Conservation (phyloP, 768 basidiomycete genomes). For the Cystobasidium tubakii region DNA sequence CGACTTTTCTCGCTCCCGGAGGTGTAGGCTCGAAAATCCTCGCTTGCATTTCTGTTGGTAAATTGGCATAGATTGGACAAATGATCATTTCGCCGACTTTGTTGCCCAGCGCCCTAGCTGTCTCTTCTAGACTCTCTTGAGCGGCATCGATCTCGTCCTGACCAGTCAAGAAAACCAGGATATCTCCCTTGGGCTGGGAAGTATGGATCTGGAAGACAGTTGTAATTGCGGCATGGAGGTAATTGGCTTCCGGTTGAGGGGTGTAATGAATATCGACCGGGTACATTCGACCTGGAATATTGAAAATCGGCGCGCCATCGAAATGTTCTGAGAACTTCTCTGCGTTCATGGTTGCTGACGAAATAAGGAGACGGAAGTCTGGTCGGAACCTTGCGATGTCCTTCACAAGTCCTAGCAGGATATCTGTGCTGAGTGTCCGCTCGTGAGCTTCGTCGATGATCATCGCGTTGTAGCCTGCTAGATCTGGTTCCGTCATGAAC, state of each 20-base stretch:
- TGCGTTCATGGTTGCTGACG: conserved; percentile 93
- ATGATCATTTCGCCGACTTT: conserved; percentile 90
- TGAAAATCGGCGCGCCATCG: conserved; percentile 90
- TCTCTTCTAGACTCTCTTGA: conserved; percentile 92
- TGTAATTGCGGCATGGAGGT: conserved; percentile 95
- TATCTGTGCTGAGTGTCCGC: conserved; percentile 93
- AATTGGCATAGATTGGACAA: conserved; percentile 95
- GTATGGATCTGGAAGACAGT: conserved; percentile 99
- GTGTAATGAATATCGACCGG: conserved; percentile 99
- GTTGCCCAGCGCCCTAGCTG: conserved; percentile 86
- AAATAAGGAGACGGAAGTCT: conserved; percentile 85
- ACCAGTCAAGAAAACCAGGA: conserved; percentile 93
- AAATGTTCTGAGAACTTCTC: conserved; percentile 98
- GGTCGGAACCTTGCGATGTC: conserved; percentile 95
- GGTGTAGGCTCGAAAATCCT: conserved; percentile 99
- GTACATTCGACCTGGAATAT: conserved; percentile 92
- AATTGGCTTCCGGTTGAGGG: conserved; percentile 97
- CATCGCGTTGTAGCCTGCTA: conserved; percentile 87
- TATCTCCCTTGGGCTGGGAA: conserved; percentile 94
- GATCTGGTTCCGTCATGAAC: conserved; percentile 92
- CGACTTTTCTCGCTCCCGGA: conserved; percentile 90
- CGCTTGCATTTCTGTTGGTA: conserved; percentile 99
- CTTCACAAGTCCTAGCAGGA: conserved; percentile 97
- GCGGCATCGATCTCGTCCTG: conserved; percentile 99
- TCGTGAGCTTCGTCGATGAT: conserved; percentile 99